Evolutionary conservation across 2,329 filamentous ascomycete species (phyloP).

Genomic region (Pyrenophora graminea): DNA sequence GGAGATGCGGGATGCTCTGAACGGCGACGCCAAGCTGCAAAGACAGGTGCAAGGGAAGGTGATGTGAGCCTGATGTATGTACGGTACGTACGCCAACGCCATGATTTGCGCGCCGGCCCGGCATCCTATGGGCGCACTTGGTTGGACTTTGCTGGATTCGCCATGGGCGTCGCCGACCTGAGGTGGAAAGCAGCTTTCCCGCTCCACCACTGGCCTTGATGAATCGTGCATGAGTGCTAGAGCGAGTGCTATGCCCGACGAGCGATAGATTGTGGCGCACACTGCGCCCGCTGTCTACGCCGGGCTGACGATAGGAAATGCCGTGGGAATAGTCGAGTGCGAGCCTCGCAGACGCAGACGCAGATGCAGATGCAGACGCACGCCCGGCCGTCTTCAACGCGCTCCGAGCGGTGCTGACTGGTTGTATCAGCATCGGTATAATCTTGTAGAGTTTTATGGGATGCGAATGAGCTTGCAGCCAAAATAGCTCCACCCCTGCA

Average conservation of each 20-base stretch:
- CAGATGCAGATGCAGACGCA: background rate
- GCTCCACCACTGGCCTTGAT: conserved; percentile 8
- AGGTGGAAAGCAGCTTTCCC: conserved; percentile 10
- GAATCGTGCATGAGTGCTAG: conserved; percentile 3
- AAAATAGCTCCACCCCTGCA: conserved; percentile 9
- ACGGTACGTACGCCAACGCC: background rate
- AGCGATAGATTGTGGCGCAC: conserved; percentile 3
- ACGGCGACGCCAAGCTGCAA: background rate
- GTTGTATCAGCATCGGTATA: conserved; percentile 21
- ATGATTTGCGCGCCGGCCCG: conserved; percentile 22
- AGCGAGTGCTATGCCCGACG: conserved; percentile 3
- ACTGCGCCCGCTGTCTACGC: background rate
- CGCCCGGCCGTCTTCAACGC: conserved; percentile 5
- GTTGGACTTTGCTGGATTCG: conserved; percentile 7
- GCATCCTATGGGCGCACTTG: conserved; percentile 17
- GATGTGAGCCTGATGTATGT: background rate
- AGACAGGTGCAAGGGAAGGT: background rate
- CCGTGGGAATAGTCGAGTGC: background rate
- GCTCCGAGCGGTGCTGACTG: conserved; percentile 15
- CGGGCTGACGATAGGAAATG: background rate
- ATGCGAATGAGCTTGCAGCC: conserved; percentile 9
- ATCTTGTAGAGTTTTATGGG: conserved; percentile 20
- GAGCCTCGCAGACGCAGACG: too few relatives aligned
- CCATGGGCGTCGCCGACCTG: conserved; percentile 21
- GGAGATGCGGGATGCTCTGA: background rate